phyloP scores from a whole-genome alignment of 345 rosid genomes.

The Camelina neglecta region DNA sequence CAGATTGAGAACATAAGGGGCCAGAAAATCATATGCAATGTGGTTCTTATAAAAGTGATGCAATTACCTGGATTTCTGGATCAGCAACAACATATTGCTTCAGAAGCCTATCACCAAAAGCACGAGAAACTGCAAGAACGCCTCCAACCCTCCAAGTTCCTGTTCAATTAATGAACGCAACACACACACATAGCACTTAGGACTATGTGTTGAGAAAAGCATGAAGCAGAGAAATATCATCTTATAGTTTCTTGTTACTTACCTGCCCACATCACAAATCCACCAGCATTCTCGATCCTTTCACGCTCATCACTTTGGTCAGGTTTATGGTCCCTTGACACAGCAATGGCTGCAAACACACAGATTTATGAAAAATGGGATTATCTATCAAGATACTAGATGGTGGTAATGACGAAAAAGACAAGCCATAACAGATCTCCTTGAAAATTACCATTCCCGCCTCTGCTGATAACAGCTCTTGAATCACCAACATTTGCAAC shows the following conservation, averaged over 20 bases:
- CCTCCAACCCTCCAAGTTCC: conserved; percentile 99
- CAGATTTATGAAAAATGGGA: not conserved
- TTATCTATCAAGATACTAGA: not conserved
- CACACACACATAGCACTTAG: not conserved
- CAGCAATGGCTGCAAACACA: conserved; percentile 71
- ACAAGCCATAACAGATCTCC: not conserved
- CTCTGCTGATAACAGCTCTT: conserved; percentile 92
- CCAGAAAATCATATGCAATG: not conserved
- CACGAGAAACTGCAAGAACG: conserved; percentile 98
- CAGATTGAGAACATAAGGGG: conserved; percentile 7
- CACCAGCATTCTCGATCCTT: conserved; percentile 97
- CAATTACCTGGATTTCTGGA: conserved; percentile 83
- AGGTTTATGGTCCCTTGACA: conserved; percentile 97
- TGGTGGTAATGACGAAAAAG: not conserved
- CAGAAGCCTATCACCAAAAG: conserved; percentile 93
- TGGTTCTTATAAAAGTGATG: conserved; percentile 1
- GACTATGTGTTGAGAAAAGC: not conserved
- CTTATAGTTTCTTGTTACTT: conserved; percentile 32
- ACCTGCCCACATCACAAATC: conserved; percentile 99
- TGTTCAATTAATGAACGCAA: conserved; percentile 36
- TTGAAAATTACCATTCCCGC: conserved; percentile 69
- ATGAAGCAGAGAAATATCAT: not conserved
- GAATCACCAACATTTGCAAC: conserved; percentile 99
- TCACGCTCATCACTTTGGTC: conserved; percentile 97
- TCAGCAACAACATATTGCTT: conserved; percentile 98